These are phyloP conservation scores for Gaultheria prostrata DNA, from an alignment of 148 eudicot species.

Conservation along the genomic window DNA sequence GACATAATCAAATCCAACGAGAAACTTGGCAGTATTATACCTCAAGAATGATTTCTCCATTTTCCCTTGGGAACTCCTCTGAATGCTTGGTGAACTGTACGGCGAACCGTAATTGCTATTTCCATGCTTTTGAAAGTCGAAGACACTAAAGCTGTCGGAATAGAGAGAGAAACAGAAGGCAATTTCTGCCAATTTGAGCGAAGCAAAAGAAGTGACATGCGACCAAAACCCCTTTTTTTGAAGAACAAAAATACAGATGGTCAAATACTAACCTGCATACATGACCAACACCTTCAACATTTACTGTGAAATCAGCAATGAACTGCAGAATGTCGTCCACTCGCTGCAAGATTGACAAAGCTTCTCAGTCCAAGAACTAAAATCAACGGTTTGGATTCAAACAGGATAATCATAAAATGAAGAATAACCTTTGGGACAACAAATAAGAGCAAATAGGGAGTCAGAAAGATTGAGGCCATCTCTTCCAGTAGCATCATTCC, in stretches of 20 bases:
- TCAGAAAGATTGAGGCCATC: slow-evolving; percentile 92
- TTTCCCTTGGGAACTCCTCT: slow-evolving; percentile 94
- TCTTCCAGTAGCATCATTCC: slow-evolving; percentile 96
- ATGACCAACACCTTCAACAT: slow-evolving; percentile 90
- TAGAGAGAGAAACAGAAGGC: not conserved
- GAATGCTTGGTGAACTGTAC: slow-evolving; percentile 39
- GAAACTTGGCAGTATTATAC: slow-evolving; percentile 26
- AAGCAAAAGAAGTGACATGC: not conserved
- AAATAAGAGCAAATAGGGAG: slow-evolving; percentile 83
- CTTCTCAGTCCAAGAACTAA: slow-evolving; percentile 14
- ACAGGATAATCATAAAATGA: slow-evolving; percentile 9
- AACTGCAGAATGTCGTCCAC: slow-evolving; percentile 84
- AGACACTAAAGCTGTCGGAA: slow-evolving; percentile 69
- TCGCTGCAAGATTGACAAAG: slow-evolving; percentile 45
- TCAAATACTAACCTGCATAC: slow-evolving; percentile 73
- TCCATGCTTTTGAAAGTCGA: slow-evolving; percentile 80
- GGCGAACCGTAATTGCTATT: slow-evolving; percentile 81
- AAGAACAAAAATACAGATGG: not conserved
- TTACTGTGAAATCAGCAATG: slow-evolving; percentile 72
- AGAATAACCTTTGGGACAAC: slow-evolving; percentile 76
- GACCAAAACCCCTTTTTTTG: not conserved
- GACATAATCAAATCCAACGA: not conserved
- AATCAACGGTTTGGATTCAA: not conserved
- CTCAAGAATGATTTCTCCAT: slow-evolving; percentile 97
- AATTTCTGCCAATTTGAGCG: not conserved